Conservation (phyloP, 2,329 filamentous ascomycete species). For the Colletotrichum tabaci region DNA sequence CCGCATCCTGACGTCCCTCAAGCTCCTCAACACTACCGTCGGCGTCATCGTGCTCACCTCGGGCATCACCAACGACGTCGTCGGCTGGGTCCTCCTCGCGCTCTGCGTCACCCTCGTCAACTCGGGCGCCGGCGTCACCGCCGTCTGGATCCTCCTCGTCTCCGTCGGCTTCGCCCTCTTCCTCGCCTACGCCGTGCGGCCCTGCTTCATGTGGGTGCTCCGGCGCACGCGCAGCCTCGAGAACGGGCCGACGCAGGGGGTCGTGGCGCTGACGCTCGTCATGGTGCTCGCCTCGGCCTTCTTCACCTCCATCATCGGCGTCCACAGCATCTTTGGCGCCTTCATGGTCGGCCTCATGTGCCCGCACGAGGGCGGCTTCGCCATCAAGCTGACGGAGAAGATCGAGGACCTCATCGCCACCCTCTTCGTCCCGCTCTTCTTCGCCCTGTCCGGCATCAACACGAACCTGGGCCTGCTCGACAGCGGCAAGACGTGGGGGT, state of each 20-base stretch:
- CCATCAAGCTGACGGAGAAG: conserved; percentile 92
- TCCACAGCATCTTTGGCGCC: conserved; percentile 94
- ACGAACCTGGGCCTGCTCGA: conserved; percentile 85
- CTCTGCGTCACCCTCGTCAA: conserved; percentile 95
- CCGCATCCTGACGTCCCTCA: conserved; percentile 91
- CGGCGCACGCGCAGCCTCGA: conserved; percentile 82
- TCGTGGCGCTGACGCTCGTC: conserved; percentile 86
- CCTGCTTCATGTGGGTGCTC: conserved; percentile 82
- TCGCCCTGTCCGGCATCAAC: conserved; percentile 84
- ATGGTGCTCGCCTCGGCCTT: conserved; percentile 85
- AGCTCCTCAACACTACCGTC: conserved; percentile 85
- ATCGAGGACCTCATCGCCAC: conserved; percentile 91
- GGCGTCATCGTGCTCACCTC: conserved; percentile 91
- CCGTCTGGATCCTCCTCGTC: conserved; percentile 70
- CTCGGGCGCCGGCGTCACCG: conserved; percentile 84
- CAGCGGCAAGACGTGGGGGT: conserved; percentile 79
- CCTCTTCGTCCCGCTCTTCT: conserved; percentile 80
- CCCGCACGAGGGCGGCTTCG: conserved; percentile 90
- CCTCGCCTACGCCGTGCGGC: conserved; percentile 80
- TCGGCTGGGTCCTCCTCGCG: conserved; percentile 88
- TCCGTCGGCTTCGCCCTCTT: conserved; percentile 71
- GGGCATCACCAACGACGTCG: conserved; percentile 89
- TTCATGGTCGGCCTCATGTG: conserved; percentile 92
- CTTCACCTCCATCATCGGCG: conserved; percentile 90
- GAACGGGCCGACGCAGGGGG: conserved; percentile 88